Evolutionary conservation across 305 asterid species (phyloP).

Genomic region (Fraxinus floribunda): DNA sequence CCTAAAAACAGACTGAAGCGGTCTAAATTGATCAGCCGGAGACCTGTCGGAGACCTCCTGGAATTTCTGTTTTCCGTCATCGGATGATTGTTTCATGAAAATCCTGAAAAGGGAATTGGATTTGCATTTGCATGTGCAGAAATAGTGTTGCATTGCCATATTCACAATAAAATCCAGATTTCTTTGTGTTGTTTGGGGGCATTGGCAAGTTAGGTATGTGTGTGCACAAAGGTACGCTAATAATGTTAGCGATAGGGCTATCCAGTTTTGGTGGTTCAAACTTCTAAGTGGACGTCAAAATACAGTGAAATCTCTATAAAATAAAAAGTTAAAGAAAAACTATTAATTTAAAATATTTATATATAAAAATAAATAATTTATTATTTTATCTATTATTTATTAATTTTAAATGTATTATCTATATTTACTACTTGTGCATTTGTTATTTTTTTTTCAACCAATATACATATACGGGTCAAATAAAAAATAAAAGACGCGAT

Average conservation of each 20-base stretch:
- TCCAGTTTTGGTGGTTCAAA: not conserved
- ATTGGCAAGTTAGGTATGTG: not conserved
- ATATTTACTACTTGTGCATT: not conserved
- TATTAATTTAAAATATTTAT: no score
- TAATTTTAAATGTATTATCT: no score
- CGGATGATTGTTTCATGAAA: constrained; percentile 44
- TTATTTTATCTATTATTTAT: not conserved
- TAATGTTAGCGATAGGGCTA: not conserved
- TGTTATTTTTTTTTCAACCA: not conserved
- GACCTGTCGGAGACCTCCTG: constrained; percentile 19
- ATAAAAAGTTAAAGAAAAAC: not conserved
- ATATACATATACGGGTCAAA: not conserved
- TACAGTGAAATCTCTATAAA: not conserved
- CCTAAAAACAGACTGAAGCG: constrained; percentile 61
- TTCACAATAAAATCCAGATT: not conserved
- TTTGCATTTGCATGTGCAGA: not conserved
- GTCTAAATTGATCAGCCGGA: constrained; percentile 54
- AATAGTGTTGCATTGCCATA: constrained; percentile 14
- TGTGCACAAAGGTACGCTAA: not conserved
- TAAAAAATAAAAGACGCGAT: not conserved
- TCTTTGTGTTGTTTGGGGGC: not conserved
- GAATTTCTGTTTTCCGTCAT: constrained; percentile 29
- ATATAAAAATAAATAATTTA: no score
- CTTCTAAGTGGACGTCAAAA: not conserved
- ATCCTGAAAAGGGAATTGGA: constrained; percentile 31